phyloP scores from a whole-genome alignment of 2,329 filamentous ascomycete genomes.

The Fusarium aywerte region DNA sequence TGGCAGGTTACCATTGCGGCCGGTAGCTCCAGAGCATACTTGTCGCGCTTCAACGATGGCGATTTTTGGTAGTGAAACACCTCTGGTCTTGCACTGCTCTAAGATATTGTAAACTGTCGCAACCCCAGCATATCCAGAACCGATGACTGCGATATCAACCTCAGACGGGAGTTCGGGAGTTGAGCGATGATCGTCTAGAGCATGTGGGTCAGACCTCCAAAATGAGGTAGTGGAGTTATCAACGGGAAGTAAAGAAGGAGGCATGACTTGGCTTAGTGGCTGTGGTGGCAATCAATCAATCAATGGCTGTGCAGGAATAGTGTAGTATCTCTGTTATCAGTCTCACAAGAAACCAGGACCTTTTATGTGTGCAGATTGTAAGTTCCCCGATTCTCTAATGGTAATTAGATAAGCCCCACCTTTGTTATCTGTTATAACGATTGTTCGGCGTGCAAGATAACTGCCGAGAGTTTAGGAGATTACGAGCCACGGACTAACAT shows the following conservation, averaged over 20 bases:
- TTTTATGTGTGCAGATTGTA: neutral
- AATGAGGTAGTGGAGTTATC: neutral
- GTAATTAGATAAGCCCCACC: neutral
- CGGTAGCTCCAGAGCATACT: slow-evolving; percentile 3
- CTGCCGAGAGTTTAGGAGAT: neutral
- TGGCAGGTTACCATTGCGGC: neutral
- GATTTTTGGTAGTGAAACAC: neutral
- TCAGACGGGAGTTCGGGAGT: neutral
- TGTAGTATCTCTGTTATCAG: neutral
- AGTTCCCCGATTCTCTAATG: neutral
- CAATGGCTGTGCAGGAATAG: neutral
- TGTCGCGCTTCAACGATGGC: slow-evolving; percentile 9
- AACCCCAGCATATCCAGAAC: neutral
- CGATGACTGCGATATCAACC: slow-evolving; percentile 1
- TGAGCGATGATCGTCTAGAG: neutral
- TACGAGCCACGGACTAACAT: neutral
- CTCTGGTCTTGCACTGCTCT: neutral
- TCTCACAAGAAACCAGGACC: neutral
- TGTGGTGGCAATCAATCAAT: neutral
- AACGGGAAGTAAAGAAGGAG: neutral
- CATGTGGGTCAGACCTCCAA: slow-evolving; percentile 4
- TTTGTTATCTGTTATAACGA: neutral
- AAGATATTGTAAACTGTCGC: neutral
- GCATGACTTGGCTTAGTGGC: neutral
- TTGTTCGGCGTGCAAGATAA: neutral